phyloP scores from a whole-genome alignment of 2,329 filamentous ascomycete species.

The Fusarium abutilonis region DNA sequence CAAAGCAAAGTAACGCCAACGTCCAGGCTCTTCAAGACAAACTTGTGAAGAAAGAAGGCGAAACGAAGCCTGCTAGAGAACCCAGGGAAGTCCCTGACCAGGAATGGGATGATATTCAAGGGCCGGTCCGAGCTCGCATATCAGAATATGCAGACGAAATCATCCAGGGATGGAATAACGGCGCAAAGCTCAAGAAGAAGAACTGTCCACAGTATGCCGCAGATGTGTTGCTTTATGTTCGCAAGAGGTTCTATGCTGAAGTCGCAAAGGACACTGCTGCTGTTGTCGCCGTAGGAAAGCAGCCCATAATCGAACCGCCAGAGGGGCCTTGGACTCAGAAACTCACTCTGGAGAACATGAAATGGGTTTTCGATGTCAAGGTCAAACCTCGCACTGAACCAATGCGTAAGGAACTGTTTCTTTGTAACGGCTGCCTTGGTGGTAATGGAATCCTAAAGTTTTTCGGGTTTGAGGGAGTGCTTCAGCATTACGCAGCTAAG shows the following conservation, averaged over 20 bases:
- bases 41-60: background rate
- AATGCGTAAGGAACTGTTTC: slow-evolving; percentile 76
- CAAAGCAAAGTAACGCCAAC: slow-evolving; percentile 53
- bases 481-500: slow-evolving; percentile 86
- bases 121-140: slow-evolving; percentile 72
- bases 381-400: slow-evolving; percentile 75
- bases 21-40: slow-evolving; percentile 51
- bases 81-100: slow-evolving; percentile 68
- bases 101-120: slow-evolving; percentile 77
- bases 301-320: slow-evolving; percentile 58
- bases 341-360: slow-evolving; percentile 85
- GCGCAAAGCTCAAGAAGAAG: slow-evolving; percentile 69
- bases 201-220: slow-evolving; percentile 75
- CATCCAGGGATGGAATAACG: slow-evolving; percentile 73
- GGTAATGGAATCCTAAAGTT: slow-evolving; percentile 67
- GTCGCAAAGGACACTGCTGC: slow-evolving; percentile 63
- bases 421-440: slow-evolving; percentile 71
- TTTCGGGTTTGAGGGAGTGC: slow-evolving; percentile 80
- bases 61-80: slow-evolving; percentile 9
- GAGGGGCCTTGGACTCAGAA: slow-evolving; percentile 67
- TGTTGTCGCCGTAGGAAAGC: slow-evolving; percentile 57
- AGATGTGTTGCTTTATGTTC: slow-evolving; percentile 74
- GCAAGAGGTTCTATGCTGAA: slow-evolving; percentile 72
- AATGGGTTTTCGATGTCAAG: slow-evolving; percentile 82
- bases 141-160: slow-evolving; percentile 74